These are phyloP conservation scores for Ceratocystis lukuohia DNA, from an alignment of 2,329 filamentous ascomycete genomes.

Conservation along the genomic window DNA sequence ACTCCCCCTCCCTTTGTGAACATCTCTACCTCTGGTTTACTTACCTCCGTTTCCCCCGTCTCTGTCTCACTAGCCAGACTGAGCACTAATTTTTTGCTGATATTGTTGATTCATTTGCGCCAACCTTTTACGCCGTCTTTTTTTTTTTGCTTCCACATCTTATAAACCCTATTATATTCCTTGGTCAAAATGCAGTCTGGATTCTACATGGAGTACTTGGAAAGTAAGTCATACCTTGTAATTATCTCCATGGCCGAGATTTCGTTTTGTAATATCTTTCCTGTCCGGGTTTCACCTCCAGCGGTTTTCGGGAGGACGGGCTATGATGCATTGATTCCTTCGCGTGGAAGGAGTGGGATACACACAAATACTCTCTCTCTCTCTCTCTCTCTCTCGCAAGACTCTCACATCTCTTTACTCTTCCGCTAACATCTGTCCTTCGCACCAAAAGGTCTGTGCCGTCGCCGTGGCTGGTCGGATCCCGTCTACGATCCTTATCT, in stretches of 20 bases:
- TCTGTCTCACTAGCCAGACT: neutral
- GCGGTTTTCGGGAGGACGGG: neutral
- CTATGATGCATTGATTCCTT: neutral
- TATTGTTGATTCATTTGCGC: neutral
- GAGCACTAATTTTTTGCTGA: neutral
- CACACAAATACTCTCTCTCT: neutral
- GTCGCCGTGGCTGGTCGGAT: conserved; percentile 84
- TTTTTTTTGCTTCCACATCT: neutral
- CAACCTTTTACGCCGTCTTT: neutral
- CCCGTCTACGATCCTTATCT: conserved; percentile 76
- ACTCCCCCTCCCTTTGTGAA: neutral
- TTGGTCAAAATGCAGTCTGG: conserved; percentile 26
- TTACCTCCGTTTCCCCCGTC: neutral
- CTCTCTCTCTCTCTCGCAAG: neutral
- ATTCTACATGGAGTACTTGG: conserved; percentile 60
- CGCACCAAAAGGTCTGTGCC: conserved; percentile 66
- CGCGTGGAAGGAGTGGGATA: neutral
- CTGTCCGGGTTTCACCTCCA: neutral
- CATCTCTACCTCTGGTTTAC: neutral
- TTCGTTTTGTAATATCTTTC: neutral
- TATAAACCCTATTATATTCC: neutral
- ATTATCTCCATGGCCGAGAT: neutral
- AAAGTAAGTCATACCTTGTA: conserved; percentile 43
- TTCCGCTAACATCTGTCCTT: neutral
- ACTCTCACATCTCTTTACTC: neutral